Evolutionary conservation across 441 rosid species (phyloP), one percentile per base, ranked within the genome.

Genomic region (Arabidopsis hybrid): DNA sequence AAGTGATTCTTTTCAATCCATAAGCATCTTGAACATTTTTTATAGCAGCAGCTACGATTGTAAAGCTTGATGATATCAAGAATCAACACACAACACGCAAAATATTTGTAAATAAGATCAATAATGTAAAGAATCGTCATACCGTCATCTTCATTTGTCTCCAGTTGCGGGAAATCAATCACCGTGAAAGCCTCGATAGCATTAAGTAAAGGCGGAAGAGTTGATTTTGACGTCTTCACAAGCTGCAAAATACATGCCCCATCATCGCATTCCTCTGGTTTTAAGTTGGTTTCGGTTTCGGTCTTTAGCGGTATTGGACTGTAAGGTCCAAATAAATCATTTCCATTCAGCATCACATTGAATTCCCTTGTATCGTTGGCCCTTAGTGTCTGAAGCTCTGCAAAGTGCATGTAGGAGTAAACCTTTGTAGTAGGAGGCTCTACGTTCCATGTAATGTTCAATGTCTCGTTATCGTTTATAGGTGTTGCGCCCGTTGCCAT

Each of bases 201-300:
- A 50, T 85, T 83, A n/a, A 83, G 46, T 8, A 83, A 17, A 7
- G 88, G 88, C 0, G 81, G 83, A 45, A 75, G 82, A 7, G 83
- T 75, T 16, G 85, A 81, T 10, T 8, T 45, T 0, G 49, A 8
- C 0, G 83, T 75, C 60, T 65, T 77, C 16, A 40, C 1, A 45
- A 85, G 21, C 36, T 65, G 46, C 65, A 81, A 72, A 21, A 58
- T 2, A 3, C 81, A 66, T 32, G 4, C 1, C 7, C 71, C 65
- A 16, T 16, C 47, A 0, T 65, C 38, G 0, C 76, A 65, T 38
- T n/a, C 42, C 7, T 0, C 7, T 13, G 82, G 64, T 1, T 0
- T 4, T 29, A 1, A 0, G 39, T n/a, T 51, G 26, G 11, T 29
- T 21, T 72, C 0, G 0, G 79, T 69, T 16, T 21, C 31, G 1